Evolutionary conservation across 495 filamentous ascomycete genomes (phyloP).

Genomic region (Poronia punctata): DNA sequence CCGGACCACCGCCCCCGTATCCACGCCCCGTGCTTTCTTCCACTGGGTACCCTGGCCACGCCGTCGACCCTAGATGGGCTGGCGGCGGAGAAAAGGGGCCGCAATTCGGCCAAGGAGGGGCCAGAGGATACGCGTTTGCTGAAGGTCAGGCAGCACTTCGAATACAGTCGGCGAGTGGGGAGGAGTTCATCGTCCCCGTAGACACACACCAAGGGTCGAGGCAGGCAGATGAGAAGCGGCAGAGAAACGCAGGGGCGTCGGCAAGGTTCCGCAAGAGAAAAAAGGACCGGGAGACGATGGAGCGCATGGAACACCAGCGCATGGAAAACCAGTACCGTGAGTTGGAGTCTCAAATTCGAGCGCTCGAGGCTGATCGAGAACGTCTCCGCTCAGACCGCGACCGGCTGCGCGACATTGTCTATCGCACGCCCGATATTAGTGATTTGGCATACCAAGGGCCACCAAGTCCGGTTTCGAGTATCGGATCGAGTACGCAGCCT

Average conservation of each 20-base stretch:
- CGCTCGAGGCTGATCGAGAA: conserved; percentile 42
- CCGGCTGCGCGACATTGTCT: conserved; percentile 57
- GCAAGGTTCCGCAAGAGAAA: conserved; percentile 79
- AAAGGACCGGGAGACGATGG: conserved; percentile 81
- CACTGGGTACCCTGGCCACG: conserved; percentile 7
- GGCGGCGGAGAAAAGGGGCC: conserved; percentile 9
- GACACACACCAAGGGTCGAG: conserved; percentile 77
- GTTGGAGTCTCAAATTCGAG: conserved; percentile 36
- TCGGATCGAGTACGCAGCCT: conserved; percentile 13
- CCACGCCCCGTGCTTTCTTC: conserved; percentile 14
- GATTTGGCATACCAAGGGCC: conserved; percentile 42
- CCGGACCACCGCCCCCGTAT: conserved; percentile 13
- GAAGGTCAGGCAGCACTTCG: conserved; percentile 36
- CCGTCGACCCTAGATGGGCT: conserved; percentile 30
- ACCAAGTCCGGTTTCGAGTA: conserved; percentile 33
- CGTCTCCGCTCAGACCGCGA: conserved; percentile 51
- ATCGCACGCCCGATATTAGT: conserved; percentile 44
- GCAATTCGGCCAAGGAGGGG: conserved; percentile 18
- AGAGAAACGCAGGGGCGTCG: conserved; percentile 89
- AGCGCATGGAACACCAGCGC: conserved; percentile 54
- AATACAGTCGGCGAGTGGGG: conserved; percentile 35
- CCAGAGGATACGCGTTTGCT: conserved; percentile 30
- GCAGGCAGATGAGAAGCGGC: conserved; percentile 82
- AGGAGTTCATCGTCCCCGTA: conserved; percentile 54
- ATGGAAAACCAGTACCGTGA: conserved; percentile 52